Evolutionary conservation across 495 filamentous ascomycete genomes (phyloP), one percentile per base, ranked within the genome.

Genomic region (Thozetella sp.): DNA sequence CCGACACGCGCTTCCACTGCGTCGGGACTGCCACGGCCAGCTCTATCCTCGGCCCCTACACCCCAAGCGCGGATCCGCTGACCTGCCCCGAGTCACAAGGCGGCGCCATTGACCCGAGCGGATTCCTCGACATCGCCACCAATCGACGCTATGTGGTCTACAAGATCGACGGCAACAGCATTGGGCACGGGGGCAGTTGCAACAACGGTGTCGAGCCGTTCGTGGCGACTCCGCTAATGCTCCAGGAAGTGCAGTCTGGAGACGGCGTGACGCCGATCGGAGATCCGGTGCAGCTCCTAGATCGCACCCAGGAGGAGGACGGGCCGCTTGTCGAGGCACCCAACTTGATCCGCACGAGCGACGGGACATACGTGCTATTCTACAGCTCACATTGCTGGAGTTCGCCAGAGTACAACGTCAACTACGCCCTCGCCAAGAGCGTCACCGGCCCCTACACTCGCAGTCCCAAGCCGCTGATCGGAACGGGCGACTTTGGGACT

Each of bases 321-420:
- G 86, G 85, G 0, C 84, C 84, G 3, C 69, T 88, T 0, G 80
- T 89, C 15, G 87, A 90, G 69, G 88, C 86, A 17, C 88, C 87
- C 1, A 75, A 76, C 23, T 57, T 90, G 48, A 68, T 83, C 3
- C 69, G 74, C 53, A 64, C 74, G 17, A 70, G 61, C 25, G 75
- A 76, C 45, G 80, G 79, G 4, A 77, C 70, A 20, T 89, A 85
- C 67, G 77, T 83, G 57, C 71, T 90, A 2, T 88, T 88, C 57
- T 90, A 85, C 68, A 86, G 84, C 53, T 81, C 79, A 3, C 80
- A 86, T 57, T 85, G 80, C 67, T 88, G 75, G 63, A 79, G 73
- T 0, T 79, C 76, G 46, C 67, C 72, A 3, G 59, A 70, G 48
- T 89, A 88, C 63, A 80, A 85, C 52, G 73, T 85, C 25, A 80